These are phyloP conservation scores for Crithidia acanthocephali DNA, from an alignment of 208 protist species.

Conservation along the genomic window DNA sequence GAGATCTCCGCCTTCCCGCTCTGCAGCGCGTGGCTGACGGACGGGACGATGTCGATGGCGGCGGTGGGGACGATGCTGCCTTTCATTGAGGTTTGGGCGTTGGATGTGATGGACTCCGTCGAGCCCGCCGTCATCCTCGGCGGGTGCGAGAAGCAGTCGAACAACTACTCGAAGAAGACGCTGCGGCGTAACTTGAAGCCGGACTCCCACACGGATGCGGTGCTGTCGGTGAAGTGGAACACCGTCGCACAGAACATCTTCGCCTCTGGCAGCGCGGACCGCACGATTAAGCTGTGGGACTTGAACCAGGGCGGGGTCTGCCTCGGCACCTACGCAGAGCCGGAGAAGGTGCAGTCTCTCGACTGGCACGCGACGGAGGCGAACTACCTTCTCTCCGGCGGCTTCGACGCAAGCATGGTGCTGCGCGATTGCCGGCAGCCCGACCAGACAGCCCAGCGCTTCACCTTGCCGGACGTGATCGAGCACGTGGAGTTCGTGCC, in stretches of 20 bases:
- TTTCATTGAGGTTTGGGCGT: slow-evolving; percentile 98
- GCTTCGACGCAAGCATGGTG: slow-evolving; percentile 76
- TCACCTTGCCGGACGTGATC: slow-evolving; percentile 52
- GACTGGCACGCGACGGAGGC: slow-evolving; percentile 89
- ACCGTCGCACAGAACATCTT: slow-evolving; percentile 91
- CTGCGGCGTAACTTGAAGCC: slow-evolving; percentile 59
- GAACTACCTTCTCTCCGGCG: slow-evolving; percentile 86
- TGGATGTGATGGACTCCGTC: slow-evolving; percentile 97
- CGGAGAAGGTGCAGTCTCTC: slow-evolving; percentile 93
- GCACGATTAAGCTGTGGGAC: slow-evolving; percentile 97
- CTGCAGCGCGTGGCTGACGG: slow-evolving; percentile 94
- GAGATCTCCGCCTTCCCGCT: slow-evolving; percentile 95
- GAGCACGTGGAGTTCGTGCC: slow-evolving; percentile 81
- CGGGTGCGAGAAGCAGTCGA: slow-evolving; percentile 57
- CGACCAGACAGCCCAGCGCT: slow-evolving; percentile 60
- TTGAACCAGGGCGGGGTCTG: slow-evolving; percentile 73
- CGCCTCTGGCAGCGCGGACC: slow-evolving; percentile 94
- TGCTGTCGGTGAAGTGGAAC: slow-evolving; percentile 96
- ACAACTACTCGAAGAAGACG: slow-evolving; percentile 83
- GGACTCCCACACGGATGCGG: slow-evolving; percentile 94
- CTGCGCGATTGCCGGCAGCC: slow-evolving; percentile 87
- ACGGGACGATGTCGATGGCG: slow-evolving; percentile 90
- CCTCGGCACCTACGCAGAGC: slow-evolving; percentile 92
- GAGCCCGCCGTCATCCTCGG: slow-evolving; percentile 94
- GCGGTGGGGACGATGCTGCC: slow-evolving; percentile 98